Conservation (phyloP, 495 filamentous ascomycete species). For the Penicillium waksmanii region DNA sequence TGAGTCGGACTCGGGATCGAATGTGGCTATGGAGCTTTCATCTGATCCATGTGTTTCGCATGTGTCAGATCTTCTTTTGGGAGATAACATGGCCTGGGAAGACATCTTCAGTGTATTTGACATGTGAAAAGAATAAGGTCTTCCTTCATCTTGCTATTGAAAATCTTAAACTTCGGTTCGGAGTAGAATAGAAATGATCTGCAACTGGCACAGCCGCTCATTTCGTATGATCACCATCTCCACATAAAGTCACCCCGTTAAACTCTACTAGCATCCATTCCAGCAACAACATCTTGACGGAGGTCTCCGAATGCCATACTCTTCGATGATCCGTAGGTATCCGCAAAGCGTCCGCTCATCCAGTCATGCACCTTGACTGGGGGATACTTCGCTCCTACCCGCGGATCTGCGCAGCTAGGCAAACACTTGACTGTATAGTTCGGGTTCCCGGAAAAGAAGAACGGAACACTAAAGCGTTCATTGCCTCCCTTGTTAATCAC, state of each 20-base stretch:
- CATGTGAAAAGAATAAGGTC: neutral
- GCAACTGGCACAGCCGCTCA: neutral
- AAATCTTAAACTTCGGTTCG: neutral
- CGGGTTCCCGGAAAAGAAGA: constrained; percentile 36
- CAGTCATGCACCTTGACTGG: constrained; percentile 31
- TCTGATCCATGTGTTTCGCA: neutral
- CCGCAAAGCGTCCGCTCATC: constrained; percentile 29
- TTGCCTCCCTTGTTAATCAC: constrained; percentile 33
- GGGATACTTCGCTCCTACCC: constrained; percentile 24
- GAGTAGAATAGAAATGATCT: constrained; percentile 4
- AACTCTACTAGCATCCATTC: constrained; percentile 1
- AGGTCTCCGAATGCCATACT: constrained; percentile 17
- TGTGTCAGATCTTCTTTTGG: neutral
- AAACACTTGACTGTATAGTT: constrained; percentile 28
- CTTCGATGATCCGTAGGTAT: constrained; percentile 25
- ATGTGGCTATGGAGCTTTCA: neutral
- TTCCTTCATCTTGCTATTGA: neutral
- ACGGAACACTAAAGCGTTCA: constrained; percentile 33
- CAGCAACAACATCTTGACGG: constrained; percentile 6
- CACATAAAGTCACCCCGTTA: constrained; percentile 1
- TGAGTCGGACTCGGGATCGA: neutral
- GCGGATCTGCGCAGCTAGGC: constrained; percentile 21
- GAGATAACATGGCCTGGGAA: constrained; percentile 4
- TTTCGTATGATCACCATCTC: constrained; percentile 4
- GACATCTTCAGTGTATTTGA: constrained; percentile 9